phyloP scores from a whole-genome alignment of 352 stramenopile species.

The Phytophthora litchii region DNA sequence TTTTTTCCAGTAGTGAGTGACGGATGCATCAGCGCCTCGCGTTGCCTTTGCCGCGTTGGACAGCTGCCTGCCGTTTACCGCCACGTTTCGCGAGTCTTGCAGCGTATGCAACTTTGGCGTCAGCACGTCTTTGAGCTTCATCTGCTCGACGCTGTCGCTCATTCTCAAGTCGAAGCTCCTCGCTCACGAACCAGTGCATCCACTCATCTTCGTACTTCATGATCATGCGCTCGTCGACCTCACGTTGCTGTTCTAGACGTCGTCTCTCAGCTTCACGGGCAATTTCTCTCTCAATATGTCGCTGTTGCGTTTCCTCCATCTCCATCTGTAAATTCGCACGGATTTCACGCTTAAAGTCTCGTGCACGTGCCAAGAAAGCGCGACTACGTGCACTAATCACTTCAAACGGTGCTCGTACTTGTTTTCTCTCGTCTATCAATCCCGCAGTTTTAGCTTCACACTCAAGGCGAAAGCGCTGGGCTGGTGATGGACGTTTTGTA shows the following conservation, averaged over 20 bases:
- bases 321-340: conserved; percentile 65
- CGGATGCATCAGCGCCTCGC: conserved; percentile 1
- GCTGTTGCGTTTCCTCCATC: conserved; percentile 64
- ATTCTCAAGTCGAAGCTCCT: conserved; percentile 51
- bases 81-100: conserved; percentile 61
- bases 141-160: conserved; percentile 48
- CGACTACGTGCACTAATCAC: conserved; percentile 20
- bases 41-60: conserved; percentile 20
- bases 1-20: too few relatives aligned
- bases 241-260: conserved; percentile 44
- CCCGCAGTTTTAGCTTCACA: conserved; percentile 20
- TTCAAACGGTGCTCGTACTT: conserved; percentile 22
- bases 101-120: conserved; percentile 60
- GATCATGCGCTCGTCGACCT: conserved; percentile 57
- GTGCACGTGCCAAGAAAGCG: conserved; percentile 36
- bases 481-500: conserved; percentile 28
- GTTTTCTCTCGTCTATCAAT: conserved; percentile 10
- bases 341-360: conserved; percentile 68
- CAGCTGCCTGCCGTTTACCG: conserved; percentile 48
- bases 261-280: conserved; percentile 41
- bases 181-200: conserved; percentile 58
- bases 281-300: conserved; percentile 53
- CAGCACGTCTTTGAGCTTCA: conserved; percentile 40
- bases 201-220: conserved; percentile 82
- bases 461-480: conserved; percentile 42